These are phyloP conservation scores for Trypanosoma scelopori DNA, from an alignment of 208 protist genomes.

Conservation along the genomic window DNA sequence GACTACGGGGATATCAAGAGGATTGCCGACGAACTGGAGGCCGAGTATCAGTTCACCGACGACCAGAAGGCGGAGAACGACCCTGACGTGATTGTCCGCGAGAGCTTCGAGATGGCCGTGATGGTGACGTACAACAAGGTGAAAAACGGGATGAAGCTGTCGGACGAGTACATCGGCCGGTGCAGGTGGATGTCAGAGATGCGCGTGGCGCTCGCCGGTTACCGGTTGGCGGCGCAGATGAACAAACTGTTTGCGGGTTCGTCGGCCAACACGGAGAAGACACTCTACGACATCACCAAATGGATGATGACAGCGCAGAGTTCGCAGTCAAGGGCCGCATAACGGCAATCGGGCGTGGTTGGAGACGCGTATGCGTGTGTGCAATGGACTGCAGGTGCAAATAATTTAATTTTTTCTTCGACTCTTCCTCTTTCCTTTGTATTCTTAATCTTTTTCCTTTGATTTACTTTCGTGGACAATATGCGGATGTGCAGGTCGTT, in stretches of 20 bases:
- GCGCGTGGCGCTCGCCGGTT: conserved; percentile 65
- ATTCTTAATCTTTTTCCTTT: no score
- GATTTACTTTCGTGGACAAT: no score
- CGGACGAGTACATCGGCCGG: conserved; percentile 46
- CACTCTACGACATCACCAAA: no score
- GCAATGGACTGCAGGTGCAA: no score
- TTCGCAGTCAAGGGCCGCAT: no score
- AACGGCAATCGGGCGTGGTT: no score
- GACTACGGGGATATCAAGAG: conserved; percentile 34
- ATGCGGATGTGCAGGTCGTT: no score
- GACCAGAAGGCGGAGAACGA: conserved; percentile 26
- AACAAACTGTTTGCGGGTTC: conserved; percentile 29
- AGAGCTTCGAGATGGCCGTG: conserved; percentile 67
- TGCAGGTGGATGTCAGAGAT: conserved; percentile 47
- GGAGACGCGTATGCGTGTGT: no score
- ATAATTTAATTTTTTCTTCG: no score
- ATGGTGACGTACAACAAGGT: conserved; percentile 65
- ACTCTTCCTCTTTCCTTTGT: no score
- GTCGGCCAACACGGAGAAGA: conserved; percentile 12
- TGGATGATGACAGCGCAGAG: no score
- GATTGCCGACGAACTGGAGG: conserved; percentile 56
- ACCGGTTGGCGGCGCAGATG: conserved; percentile 64
- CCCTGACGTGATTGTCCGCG: conserved; percentile 36
- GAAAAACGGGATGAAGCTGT: conserved; percentile 27
- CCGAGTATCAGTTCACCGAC: conserved; percentile 48